Evolutionary conservation across 306 rosid species (phyloP), one percentile per base, ranked within the genome.

Genomic region (Prunus kanzakura): DNA sequence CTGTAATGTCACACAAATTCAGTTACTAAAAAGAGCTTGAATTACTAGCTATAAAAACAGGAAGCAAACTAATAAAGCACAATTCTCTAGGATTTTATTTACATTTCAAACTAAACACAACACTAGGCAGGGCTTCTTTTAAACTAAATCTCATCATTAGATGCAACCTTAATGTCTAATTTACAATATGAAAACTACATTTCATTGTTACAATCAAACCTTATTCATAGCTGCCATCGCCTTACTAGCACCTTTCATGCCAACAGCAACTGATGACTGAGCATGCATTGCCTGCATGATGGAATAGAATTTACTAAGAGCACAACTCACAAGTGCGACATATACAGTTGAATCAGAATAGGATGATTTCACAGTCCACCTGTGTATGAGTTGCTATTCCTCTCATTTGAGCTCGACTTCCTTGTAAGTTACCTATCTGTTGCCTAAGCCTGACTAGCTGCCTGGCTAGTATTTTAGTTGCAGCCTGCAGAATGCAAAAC

Each of bases 331-430:
- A 35, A 11, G 51, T 60, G 23, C 64, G 2, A 57, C 8, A 61
- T 0, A 72, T 60, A 35, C 52, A 50, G 65, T 32, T 58, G 8
- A 61, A 72, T 3, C 27, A 47, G n/a, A 54, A 66, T 56, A 72
- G 9, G 43, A 25, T 58, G 74, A 62, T 38, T 60, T 73, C 69
- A 70, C 50, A 84, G 70, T 46, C 58, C 6, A 93, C 99, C 96
- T 96, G 98, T 1, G 99, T 96, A 77, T 96, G 99, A 86, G 96
- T 96, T 73, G 99, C 92, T 74, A 96, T 85, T 80, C 99, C 99
- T 88, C 98, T 91, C 96, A 96, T 91, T 84, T 96, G 99, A 88
- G 99, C 99, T 83, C 99, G 87, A 89, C 99, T 93, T 54, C 98
- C 96, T 81, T 93, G 99, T 79, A 96, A 93, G 79, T 96, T 96